Percentiles rank a stretch among this genome's conserved stretches.
phyloP scores from a whole-genome alignment of 1,139 yeast genomes.

The Spathaspora sp. region DNA sequence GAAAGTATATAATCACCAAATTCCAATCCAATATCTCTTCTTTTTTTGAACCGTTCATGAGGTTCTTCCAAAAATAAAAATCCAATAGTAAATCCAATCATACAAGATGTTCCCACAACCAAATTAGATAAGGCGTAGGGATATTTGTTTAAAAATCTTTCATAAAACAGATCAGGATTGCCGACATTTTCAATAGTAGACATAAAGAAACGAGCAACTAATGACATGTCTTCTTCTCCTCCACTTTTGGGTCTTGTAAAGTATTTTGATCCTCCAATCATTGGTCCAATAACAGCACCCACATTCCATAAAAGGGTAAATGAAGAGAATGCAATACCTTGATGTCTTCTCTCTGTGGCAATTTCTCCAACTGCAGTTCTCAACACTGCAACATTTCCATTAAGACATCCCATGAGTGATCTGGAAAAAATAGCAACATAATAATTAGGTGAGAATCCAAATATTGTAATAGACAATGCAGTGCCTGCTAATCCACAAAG shows the following conservation, averaged over 20 bases:
- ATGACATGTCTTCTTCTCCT: conserved; percentile 5
- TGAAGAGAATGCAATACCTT: conserved; percentile 37
- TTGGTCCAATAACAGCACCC: conserved; percentile 52
- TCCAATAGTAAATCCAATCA: conserved; percentile 38
- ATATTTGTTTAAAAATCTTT: conserved; percentile 34
- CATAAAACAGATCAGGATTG: conserved; percentile 12
- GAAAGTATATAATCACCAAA: conserved; percentile 48
- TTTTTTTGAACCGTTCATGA: conserved; percentile 40
- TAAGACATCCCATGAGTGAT: conserved; percentile 32
- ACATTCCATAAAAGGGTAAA: conserved; percentile 36
- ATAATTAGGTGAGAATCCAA: conserved; percentile 36
- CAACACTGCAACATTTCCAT: conserved; percentile 39
- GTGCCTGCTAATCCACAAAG: conserved; percentile 34
- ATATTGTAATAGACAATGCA: conserved; percentile 24
- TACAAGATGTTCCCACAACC: conserved; percentile 46
- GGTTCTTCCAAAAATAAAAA: conserved; percentile 64
- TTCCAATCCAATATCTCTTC: conserved; percentile 52
- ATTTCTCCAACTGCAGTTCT: conserved; percentile 41
- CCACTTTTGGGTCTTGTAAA: conserved; percentile 30
- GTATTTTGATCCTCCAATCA: conserved; percentile 49
- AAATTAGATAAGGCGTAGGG: conserved; percentile 66
- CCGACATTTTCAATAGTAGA: not conserved
- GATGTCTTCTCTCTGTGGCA: conserved; percentile 36
- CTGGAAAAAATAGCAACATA: conserved; percentile 35
- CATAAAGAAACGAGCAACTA: conserved; percentile 6